phyloP scores from a whole-genome alignment of 179 eudicot species.

The Actinidia arguta region DNA sequence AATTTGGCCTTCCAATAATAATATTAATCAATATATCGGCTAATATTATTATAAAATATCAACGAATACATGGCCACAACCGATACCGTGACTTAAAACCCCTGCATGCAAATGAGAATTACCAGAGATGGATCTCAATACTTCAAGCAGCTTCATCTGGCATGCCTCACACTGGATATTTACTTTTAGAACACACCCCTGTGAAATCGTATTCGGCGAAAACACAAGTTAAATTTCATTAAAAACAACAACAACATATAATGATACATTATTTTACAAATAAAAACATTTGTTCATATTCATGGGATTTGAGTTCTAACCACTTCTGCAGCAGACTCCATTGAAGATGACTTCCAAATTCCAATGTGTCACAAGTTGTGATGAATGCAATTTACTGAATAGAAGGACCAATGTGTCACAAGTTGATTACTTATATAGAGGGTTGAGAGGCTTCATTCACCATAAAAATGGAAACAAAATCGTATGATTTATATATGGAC shows the following conservation, averaged over 20 bases:
- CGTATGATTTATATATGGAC: background rate
- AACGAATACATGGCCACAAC: too few species aligned
- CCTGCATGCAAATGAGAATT: background rate
- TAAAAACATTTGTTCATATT: background rate
- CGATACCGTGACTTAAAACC: background rate
- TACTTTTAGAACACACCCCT: slow-evolving; percentile 20
- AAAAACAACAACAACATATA: too few species aligned
- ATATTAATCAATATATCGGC: too few species aligned
- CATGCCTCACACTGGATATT: slow-evolving; percentile 14
- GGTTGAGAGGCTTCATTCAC: background rate
- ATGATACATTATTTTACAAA: background rate
- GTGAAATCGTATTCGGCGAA: background rate
- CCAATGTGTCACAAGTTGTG: background rate
- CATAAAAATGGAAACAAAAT: background rate
- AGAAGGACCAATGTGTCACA: background rate
- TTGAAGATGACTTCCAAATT: background rate
- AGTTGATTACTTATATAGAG: background rate
- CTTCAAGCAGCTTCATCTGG: slow-evolving; percentile 4
- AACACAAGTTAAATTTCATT: background rate
- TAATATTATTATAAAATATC: too few species aligned
- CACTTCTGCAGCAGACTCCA: background rate
- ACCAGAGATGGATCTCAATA: slow-evolving; percentile 16
- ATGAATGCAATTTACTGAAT: background rate
- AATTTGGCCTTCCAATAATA: too few species aligned
- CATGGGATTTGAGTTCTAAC: too few species aligned